Percentiles rank a stretch among this genome's conserved stretches.
Evolutionary conservation across 345 rosid genomes (phyloP).

Genomic region (Theobroma cacao): DNA sequence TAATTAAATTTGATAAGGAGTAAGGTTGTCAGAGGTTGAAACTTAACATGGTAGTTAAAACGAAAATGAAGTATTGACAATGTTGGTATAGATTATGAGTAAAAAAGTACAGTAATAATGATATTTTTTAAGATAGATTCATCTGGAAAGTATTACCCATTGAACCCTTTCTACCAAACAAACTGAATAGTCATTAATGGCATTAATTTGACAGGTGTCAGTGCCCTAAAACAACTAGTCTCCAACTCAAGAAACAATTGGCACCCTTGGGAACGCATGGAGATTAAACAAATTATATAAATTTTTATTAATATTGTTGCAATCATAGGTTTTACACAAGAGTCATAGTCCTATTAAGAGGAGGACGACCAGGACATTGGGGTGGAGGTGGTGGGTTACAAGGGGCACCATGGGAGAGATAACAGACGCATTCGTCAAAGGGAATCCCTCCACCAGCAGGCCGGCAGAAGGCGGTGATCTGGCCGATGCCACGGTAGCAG

Average conservation of each 20-base stretch:
- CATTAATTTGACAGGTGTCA: not conserved
- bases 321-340: not conserved
- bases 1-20: too few species aligned
- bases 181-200: not conserved
- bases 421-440: slow-evolving; percentile 23
- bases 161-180: not conserved
- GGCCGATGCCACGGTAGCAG: slow-evolving; percentile 26
- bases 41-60: too few species aligned
- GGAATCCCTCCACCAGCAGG: slow-evolving; percentile 24
- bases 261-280: not conserved
- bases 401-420: slow-evolving; percentile 23
- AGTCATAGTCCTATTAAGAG: not conserved
- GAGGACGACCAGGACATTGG: slow-evolving; percentile 22
- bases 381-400: slow-evolving; percentile 26
- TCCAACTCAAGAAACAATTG: not conserved
- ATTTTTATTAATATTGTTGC: not conserved
- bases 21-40: too few species aligned
- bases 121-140: too few species aligned
- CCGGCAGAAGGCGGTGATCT: slow-evolving; percentile 11
- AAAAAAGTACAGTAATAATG: too few species aligned
- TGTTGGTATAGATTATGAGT: not conserved
- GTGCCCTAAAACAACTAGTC: not conserved
- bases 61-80: too few species aligned
- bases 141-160: not conserved
- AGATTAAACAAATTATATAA: not conserved